Evolutionary conservation across 768 basidiomycete genomes (phyloP), one percentile per base, ranked within the genome.

Genomic region (Phlebiopsis flavidoalba): DNA sequence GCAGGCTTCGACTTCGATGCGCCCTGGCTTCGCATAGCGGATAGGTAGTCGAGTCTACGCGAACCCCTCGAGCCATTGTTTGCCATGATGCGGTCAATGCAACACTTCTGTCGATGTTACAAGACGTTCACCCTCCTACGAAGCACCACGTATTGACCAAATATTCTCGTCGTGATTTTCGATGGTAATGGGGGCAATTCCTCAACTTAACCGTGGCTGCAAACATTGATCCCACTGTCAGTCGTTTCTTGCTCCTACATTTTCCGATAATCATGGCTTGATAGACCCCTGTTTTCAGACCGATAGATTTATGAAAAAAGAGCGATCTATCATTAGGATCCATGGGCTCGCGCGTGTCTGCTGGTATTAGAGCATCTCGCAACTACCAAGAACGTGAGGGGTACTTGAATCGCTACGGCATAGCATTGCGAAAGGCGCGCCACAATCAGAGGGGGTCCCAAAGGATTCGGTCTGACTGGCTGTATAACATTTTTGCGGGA

Each of bases 1-100:
- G 83, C 85, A 5, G 86, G 85, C 8, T 88, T 88, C 63, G 86
- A 88, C 63, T 79, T 88, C 48, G 85, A 88, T 61, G 82, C 82
- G 0, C 83, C 85, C 5, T 86, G 83, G n/a, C 71, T 83, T 80
- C 57, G 79, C 80, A 1, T 87, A 75, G 54, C n/a, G n/a, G 78
- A 83, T 63, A n/a, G 81, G 81, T 60, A 61, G 73, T 54, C 81
- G 78, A n/a, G 80, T 86, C 12, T 83, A 79, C 76, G 84, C 82
- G 5, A 85, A 81, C 63, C 85, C n/a, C 85, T 4, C 77, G 85
- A 8, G 79, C 83, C 12, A 76, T 86, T 55, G 71, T 83, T n/a
- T 11, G 80, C 85, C 31, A 79, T 82, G 79, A 86, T 87, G 80
- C 81, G 83, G n/a, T n/a, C 84, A 87, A 67, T 78, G 78, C 72